phyloP scores from a whole-genome alignment of 2,329 filamentous ascomycete species.

The Aspergillus sp. region DNA sequence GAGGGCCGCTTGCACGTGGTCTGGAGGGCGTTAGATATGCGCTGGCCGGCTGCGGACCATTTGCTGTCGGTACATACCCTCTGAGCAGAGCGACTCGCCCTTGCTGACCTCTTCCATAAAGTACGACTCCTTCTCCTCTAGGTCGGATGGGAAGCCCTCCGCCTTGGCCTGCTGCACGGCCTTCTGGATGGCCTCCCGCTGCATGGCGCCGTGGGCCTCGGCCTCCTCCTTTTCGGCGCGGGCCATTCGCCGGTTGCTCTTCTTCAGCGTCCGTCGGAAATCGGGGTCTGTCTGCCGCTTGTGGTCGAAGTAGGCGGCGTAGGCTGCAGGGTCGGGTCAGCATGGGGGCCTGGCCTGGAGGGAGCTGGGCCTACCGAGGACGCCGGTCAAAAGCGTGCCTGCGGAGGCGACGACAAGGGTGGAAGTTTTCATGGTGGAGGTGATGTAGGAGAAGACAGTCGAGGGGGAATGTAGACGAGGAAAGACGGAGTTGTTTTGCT shows the following conservation, averaged over 20 bases:
- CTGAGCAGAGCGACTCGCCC: conserved; percentile 72
- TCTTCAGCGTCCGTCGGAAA: conserved; percentile 51
- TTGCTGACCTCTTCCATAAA: conserved; percentile 92
- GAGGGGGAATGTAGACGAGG: not conserved
- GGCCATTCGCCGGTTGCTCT: conserved; percentile 39
- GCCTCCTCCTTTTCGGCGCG: conserved; percentile 40
- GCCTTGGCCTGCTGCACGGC: conserved; percentile 74
- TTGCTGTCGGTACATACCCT: conserved; percentile 52
- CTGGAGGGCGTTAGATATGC: conserved; percentile 14
- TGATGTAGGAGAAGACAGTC: not conserved
- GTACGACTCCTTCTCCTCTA: conserved; percentile 89
- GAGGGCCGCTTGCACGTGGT: conserved; percentile 68
- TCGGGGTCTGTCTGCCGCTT: conserved; percentile 53
- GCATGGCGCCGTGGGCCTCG: conserved; percentile 36
- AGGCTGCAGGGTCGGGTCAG: conserved; percentile 34
- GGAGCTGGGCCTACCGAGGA: conserved; percentile 38
- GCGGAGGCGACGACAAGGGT: conserved; percentile 50
- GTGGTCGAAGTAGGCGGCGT: conserved; percentile 60
- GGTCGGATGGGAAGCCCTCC: conserved; percentile 80
- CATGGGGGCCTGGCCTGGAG: not conserved
- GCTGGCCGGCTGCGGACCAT: conserved; percentile 5
- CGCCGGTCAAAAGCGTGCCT: conserved; percentile 49
- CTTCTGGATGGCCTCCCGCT: conserved; percentile 59
- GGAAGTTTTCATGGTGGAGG: conserved; percentile 43
- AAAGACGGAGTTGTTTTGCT: conserved; percentile 1